A percentile compares a stretch with the other conserved stretches of the same genome.
These are phyloP conservation scores for Schwanniomyces yamadae DNA, from an alignment of 805 yeast species.

Conservation along the genomic window DNA sequence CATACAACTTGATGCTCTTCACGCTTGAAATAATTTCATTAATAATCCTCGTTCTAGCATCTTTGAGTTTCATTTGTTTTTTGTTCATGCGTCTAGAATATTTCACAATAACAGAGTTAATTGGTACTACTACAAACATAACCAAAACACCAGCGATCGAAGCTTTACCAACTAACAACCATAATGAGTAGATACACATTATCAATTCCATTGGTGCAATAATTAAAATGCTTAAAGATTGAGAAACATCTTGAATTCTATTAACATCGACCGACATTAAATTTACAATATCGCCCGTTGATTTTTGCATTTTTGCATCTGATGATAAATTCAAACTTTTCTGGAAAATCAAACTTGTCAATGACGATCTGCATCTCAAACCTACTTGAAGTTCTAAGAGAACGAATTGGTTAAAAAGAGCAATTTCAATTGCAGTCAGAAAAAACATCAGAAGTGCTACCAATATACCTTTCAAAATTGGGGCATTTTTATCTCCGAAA, in stretches of 20 bases:
- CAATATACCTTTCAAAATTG: constrained; percentile 58
- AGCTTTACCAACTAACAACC: constrained; percentile 33
- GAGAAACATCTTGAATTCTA: constrained; percentile 15
- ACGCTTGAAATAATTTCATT: constrained; percentile 38
- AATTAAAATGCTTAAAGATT: constrained; percentile 18
- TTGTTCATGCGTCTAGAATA: constrained; percentile 23
- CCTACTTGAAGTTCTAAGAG: constrained; percentile 59
- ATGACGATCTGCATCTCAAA: constrained; percentile 49
- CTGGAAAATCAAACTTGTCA: constrained; percentile 24
- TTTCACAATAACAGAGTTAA: constrained; percentile 25
- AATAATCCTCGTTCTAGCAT: constrained; percentile 35
- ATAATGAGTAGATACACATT: constrained; percentile 30
- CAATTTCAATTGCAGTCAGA: constrained; percentile 59
- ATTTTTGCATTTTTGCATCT: constrained; percentile 27
- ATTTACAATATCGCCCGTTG: constrained; percentile 36
- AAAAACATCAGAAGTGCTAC: constrained; percentile 64
- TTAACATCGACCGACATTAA: constrained; percentile 30
- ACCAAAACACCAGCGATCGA: constrained; percentile 35
- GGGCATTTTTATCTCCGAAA: constrained; percentile 44
- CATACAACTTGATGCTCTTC: constrained; percentile 39
- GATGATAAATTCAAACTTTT: constrained; percentile 32
- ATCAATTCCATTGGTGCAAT: constrained; percentile 24
- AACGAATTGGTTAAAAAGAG: constrained; percentile 67
- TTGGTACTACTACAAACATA: constrained; percentile 34
- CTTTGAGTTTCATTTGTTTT: constrained; percentile 34